Base-by-base conservation (phyloP, 345 rosid genomes). In the Luvunga scandens region DNA sequence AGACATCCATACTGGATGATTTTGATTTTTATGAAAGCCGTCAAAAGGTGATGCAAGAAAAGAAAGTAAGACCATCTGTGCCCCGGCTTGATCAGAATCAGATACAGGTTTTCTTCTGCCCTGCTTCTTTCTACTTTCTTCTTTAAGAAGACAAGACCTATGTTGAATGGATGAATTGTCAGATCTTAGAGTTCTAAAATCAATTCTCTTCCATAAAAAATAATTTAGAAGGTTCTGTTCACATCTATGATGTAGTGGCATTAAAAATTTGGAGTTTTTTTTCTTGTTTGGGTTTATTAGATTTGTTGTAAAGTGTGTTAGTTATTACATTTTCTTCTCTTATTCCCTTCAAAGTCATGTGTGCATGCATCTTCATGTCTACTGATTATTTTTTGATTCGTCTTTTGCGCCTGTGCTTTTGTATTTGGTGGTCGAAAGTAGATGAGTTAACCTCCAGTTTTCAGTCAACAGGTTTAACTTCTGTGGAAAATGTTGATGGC, bases 1-100 rank as follows among this genome's bases (percentile, higher is more conserved):
- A 83, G 85, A 89, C 93, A 53, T 91, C 91, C 12, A 78, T 89
- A 79, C 75, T 91, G 72, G 95, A 91, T 78, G 95, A 91, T 79
- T 91, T 91, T 62, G 82, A 85, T 38, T 91, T 85, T 66, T 91
- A 91, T 70, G 95, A 91, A 84, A 85, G 83, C 78, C 89, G 92
- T 33, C 90, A 90, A 82, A 91, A 88, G 78, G 85, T 85, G 81
- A 86, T 90, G 89, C 86, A 82, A 73, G 89, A 90, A 71, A 90
- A 87, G 88, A 90, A 83, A 83, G 79, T 84, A 63, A 82, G 87
- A 82, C 81, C 85, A 21, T 67, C 65, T 45, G 36, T 75, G 31
- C 50, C 81, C 71, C 66, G 36, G 10, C 63, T 60, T 62, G 75
- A 69, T 69, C 69, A 27, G 22, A 56, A 61, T 9, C 77, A 71